These are phyloP conservation scores for Senecio squalidus DNA, from an alignment of 140 eudicot species.

Conservation along the genomic window DNA sequence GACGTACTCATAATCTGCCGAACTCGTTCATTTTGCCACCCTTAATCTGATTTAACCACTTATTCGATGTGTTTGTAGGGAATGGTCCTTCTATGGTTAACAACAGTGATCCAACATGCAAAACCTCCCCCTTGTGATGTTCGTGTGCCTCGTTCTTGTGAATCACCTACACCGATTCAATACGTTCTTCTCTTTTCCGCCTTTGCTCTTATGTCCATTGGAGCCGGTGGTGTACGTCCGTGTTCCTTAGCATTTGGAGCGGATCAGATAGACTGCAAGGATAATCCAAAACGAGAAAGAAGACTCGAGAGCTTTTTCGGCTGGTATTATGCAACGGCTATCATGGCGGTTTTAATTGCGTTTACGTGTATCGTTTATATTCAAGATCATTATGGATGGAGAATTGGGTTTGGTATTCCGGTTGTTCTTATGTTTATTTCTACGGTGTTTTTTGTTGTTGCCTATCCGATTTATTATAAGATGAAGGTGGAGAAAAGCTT, in stretches of 20 bases:
- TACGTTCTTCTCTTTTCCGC: conserved; percentile 38
- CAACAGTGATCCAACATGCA: conserved; percentile 44
- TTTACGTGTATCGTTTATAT: conserved; percentile 45
- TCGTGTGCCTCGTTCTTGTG: conserved; percentile 27
- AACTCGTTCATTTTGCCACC: too few species aligned
- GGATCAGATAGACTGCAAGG: conserved; percentile 39
- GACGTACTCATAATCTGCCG: too few species aligned
- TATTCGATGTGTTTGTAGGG: conserved; percentile 38
- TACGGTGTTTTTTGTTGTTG: conserved; percentile 28
- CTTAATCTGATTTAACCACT: too few species aligned
- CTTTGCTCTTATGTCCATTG: conserved; percentile 61
- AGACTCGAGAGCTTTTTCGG: conserved; percentile 42
- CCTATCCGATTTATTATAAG: conserved; percentile 37
- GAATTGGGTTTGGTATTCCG: conserved; percentile 46
- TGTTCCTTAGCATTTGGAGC: conserved; percentile 89
- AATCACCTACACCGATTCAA: conserved; percentile 48
- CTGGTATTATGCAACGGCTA: conserved; percentile 45
- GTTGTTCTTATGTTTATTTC: conserved; percentile 42
- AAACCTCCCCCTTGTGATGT: conserved; percentile 62
- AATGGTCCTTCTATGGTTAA: conserved; percentile 71
- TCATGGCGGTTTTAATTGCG: conserved; percentile 33
- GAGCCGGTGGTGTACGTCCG: conserved; percentile 77
- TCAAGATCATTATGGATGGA: conserved; percentile 54
- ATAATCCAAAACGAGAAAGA: conserved; percentile 31
- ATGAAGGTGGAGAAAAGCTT: conserved; percentile 34